phyloP scores from a whole-genome alignment of 1,139 yeast species.

The Saccharomyces hybrid region DNA sequence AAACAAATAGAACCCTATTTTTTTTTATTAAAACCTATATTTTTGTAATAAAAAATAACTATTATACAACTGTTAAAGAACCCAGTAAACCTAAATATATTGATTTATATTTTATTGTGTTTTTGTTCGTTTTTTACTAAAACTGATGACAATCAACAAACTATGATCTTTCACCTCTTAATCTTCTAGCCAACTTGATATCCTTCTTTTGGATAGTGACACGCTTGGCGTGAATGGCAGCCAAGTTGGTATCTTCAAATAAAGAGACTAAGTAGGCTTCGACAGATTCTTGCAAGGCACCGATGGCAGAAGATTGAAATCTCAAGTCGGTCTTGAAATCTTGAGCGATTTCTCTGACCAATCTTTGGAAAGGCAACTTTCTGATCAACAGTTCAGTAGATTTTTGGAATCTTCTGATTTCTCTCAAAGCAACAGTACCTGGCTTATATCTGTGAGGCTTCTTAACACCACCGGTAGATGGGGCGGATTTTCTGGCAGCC shows the following conservation, averaged over 20 bases:
- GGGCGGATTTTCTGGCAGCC: conserved; percentile 98
- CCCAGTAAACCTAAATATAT: not conserved
- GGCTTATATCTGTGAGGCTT: conserved; percentile 99
- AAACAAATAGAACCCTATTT: not conserved
- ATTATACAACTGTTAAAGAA: conserved; percentile 1
- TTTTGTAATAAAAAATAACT: not conserved
- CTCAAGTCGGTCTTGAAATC: conserved; percentile 97
- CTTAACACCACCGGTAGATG: conserved; percentile 97
- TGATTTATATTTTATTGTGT: not conserved
- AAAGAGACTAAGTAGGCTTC: conserved; percentile 90
- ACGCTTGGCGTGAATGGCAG: conserved; percentile 99
- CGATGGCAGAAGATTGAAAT: conserved; percentile 96
- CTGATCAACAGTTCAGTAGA: conserved; percentile 93
- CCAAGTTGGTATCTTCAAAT: conserved; percentile 94
- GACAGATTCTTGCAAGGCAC: conserved; percentile 97
- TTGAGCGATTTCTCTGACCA: conserved; percentile 96
- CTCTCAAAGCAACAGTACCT: conserved; percentile 99
- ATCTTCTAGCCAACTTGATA: conserved; percentile 97
- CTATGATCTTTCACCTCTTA: conserved; percentile 90
- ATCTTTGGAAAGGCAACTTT: conserved; percentile 97
- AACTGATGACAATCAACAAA: not conserved
- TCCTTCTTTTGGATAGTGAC: conserved; percentile 99
- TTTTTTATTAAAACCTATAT: not conserved
- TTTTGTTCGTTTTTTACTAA: not conserved
- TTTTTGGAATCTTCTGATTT: conserved; percentile 97